Conservation (phyloP, 2,329 filamentous ascomycete genomes). For the Daldinia sp. region DNA sequence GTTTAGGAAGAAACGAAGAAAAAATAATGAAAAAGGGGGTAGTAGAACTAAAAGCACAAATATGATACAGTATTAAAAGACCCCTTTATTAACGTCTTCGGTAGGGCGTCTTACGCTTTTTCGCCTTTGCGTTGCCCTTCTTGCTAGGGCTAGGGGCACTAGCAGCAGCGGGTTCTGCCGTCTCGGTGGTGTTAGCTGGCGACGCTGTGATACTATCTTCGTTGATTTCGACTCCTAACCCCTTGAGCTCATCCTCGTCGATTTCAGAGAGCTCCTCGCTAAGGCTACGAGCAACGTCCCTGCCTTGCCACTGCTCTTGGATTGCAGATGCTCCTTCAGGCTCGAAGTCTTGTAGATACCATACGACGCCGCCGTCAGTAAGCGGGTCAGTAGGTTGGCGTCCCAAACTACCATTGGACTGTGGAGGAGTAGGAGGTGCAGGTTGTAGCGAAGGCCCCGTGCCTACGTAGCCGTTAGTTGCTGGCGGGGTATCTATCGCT, state of each 20-base stretch:
- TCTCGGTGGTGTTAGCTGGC: slow-evolving; percentile 44
- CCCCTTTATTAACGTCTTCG: slow-evolving; percentile 42
- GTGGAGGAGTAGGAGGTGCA: slow-evolving; percentile 74
- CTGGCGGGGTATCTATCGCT: slow-evolving; percentile 60
- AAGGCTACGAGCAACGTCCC: slow-evolving; percentile 74
- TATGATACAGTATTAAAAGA: slow-evolving; percentile 36
- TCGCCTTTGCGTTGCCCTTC: slow-evolving; percentile 44
- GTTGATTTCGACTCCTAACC: slow-evolving; percentile 69
- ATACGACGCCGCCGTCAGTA: slow-evolving; percentile 81
- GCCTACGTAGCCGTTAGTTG: slow-evolving; percentile 60
- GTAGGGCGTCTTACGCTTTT: slow-evolving; percentile 48
- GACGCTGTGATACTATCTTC: slow-evolving; percentile 60
- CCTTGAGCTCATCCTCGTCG: slow-evolving; percentile 89
- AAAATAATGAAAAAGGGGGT: neutral
- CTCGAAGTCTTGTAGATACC: slow-evolving; percentile 87
- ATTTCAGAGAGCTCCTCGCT: slow-evolving; percentile 93
- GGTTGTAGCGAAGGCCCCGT: slow-evolving; percentile 52
- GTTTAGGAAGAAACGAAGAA: slow-evolving; percentile 31
- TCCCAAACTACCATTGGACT: slow-evolving; percentile 70
- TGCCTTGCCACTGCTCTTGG: slow-evolving; percentile 79
- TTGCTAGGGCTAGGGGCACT: slow-evolving; percentile 43
- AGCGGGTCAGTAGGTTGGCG: slow-evolving; percentile 66
- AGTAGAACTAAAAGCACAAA: slow-evolving; percentile 14
- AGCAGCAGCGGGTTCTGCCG: slow-evolving; percentile 36
- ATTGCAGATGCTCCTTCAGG: slow-evolving; percentile 83